Percentiles rank a stretch among this genome's conserved stretches.
phyloP scores from a whole-genome alignment of 257 asterid species.

The Eucommia ulmoides region DNA sequence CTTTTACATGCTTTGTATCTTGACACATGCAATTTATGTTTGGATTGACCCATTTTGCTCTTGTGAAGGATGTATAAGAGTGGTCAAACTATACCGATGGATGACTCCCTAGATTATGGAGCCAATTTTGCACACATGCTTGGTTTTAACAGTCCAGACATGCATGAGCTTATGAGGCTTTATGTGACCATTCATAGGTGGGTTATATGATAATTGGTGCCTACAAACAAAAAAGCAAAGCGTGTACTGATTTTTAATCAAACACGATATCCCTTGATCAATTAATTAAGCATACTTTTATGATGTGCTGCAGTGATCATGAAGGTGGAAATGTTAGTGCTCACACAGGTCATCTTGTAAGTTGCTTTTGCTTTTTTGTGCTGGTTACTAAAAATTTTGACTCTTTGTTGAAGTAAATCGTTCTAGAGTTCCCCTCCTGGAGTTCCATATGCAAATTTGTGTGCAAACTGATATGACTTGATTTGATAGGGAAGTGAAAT shows the following conservation, averaged over 20 bases:
- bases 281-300: too few species aligned
- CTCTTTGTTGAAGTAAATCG: too few species aligned
- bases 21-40: conserved; percentile 1
- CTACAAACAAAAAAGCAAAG: too few species aligned
- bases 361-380: conserved; percentile 9
- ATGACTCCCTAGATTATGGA: conserved; percentile 89
- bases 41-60: conserved; percentile 15
- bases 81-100: conserved; percentile 58
- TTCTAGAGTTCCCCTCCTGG: too few species aligned
- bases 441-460: too few species aligned
- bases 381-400: too few species aligned
- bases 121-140: conserved; percentile 95
- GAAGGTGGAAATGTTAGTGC: conserved; percentile 99
- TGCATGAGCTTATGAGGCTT: conserved; percentile 97
- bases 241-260: too few species aligned
- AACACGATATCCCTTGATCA: too few species aligned
- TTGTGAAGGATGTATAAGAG: conserved; percentile 77
- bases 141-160: conserved; percentile 75
- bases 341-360: conserved; percentile 98
- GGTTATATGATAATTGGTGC: background rate
- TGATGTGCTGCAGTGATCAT: conserved; percentile 62
- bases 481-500: too few species aligned
- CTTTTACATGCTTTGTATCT: background rate
- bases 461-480: too few species aligned
- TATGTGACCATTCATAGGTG: conserved; percentile 90